phyloP scores from a whole-genome alignment of 1,284 basidiomycete genomes.

The Microbotryum silenes-acaulis region DNA sequence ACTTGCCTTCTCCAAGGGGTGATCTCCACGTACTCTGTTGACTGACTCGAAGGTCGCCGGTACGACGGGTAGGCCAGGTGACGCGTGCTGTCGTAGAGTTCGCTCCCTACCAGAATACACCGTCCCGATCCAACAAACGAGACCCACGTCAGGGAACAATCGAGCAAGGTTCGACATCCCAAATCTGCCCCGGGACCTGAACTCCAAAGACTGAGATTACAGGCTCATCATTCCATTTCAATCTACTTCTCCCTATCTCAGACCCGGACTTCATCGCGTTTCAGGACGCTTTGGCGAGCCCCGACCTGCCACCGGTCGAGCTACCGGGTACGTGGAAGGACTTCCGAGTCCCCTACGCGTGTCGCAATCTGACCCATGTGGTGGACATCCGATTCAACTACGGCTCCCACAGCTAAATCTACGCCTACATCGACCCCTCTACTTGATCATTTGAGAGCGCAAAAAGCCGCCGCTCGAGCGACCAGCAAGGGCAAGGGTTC shows the following conservation, averaged over 20 bases:
- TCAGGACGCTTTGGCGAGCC: slow-evolving; percentile 11
- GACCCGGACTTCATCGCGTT: slow-evolving; percentile 28
- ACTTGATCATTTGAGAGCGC: slow-evolving; percentile 71
- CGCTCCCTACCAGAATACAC: slow-evolving; percentile 81
- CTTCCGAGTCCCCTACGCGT: too few relatives aligned
- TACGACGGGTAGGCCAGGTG: slow-evolving; percentile 59
- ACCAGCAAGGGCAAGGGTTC: slow-evolving; percentile 13
- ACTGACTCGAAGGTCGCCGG: neutral
- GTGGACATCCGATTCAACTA: too few relatives aligned
- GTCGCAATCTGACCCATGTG: too few relatives aligned
- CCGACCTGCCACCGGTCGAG: too few relatives aligned
- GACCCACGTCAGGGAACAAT: slow-evolving; percentile 66
- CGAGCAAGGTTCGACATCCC: slow-evolving; percentile 54
- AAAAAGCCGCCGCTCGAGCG: slow-evolving; percentile 51
- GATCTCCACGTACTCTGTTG: too few relatives aligned
- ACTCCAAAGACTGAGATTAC: too few relatives aligned
- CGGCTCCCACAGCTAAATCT: slow-evolving; percentile 45
- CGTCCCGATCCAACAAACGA: slow-evolving; percentile 61
- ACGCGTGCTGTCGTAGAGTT: slow-evolving; percentile 85
- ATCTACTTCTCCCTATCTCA: neutral
- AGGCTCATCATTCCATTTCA: too few relatives aligned
- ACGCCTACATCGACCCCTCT: slow-evolving; percentile 73
- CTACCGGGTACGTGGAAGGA: too few relatives aligned
- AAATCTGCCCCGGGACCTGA: neutral
- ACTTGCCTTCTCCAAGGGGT: neutral